Conservation (phyloP, 169 alveolate genomes). For the Hammondia hammondi region DNA sequence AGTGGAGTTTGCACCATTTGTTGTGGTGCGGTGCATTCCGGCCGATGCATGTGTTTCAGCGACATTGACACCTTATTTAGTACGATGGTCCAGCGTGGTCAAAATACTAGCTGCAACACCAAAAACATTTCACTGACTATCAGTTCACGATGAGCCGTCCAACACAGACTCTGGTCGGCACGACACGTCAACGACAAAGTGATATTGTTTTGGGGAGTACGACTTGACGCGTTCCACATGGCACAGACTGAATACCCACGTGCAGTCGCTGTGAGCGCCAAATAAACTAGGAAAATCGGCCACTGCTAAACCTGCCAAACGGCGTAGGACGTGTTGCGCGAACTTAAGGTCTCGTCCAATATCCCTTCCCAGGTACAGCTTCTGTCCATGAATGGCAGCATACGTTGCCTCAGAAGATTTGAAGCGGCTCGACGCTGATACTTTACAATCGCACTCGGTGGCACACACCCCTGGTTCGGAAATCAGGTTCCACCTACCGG, state of each 20-base stretch:
- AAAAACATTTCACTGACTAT: neutral
- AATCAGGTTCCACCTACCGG: neutral
- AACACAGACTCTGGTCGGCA: neutral
- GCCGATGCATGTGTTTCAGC: too few relatives aligned
- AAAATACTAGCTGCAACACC: too few relatives aligned
- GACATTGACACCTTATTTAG: too few relatives aligned
- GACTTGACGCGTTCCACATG: slow-evolving; percentile 77
- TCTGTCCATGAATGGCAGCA: neutral
- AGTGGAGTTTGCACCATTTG: neutral
- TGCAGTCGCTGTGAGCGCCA: slow-evolving; percentile 36
- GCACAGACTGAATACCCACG: slow-evolving; percentile 61
- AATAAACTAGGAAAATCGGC: neutral
- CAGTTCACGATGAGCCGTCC: neutral
- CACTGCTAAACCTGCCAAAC: neutral
- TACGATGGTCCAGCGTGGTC: too few relatives aligned
- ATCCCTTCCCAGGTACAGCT: slow-evolving; percentile 26
- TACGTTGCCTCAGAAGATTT: neutral
- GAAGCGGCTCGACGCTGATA: neutral
- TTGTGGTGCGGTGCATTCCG: neutral
- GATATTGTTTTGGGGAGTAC: slow-evolving; percentile 74
- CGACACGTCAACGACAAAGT: slow-evolving; percentile 75
- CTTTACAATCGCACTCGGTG: too few relatives aligned
- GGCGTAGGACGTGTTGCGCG: slow-evolving; percentile 11
- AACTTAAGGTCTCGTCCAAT: neutral
- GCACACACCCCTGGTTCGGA: neutral